Evolutionary conservation across 306 rosid species (phyloP).

Genomic region (Cicer arietinum): DNA sequence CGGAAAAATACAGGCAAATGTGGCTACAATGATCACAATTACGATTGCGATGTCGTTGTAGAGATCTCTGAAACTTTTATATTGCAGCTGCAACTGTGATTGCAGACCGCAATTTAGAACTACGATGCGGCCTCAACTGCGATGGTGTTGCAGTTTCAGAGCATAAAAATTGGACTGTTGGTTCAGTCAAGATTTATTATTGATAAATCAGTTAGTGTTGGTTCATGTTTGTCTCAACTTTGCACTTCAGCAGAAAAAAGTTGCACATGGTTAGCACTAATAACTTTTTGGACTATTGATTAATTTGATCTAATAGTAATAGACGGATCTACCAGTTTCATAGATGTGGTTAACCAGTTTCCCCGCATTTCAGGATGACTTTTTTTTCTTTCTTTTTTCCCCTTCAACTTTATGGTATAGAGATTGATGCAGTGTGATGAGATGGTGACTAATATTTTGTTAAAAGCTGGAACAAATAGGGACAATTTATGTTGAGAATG

Average conservation of each 20-base stretch:
- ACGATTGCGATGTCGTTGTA: too few species aligned
- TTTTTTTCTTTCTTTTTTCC: neutral
- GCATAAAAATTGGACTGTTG: neutral
- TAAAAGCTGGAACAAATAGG: slow-evolving; percentile 37
- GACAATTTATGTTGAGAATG: slow-evolving; percentile 44
- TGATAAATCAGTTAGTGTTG: too few species aligned
- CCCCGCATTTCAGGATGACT: slow-evolving; percentile 2
- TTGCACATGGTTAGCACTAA: neutral
- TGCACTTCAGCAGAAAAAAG: neutral
- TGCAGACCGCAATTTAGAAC: too few species aligned
- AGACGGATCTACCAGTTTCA: neutral
- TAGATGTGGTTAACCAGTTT: neutral
- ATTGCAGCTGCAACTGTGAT: too few species aligned
- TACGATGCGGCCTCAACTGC: neutral
- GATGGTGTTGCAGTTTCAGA: neutral
- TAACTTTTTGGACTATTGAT: neutral
- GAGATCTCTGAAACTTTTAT: too few species aligned
- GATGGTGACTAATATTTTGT: slow-evolving; percentile 44
- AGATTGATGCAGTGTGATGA: slow-evolving; percentile 36
- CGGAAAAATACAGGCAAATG: neutral
- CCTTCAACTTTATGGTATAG: neutral
- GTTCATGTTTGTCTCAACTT: too few species aligned
- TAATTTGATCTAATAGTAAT: neutral
- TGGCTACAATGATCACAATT: too few species aligned
- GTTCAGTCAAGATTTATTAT: slow-evolving; percentile 29